Evolutionary conservation across 2,329 filamentous ascomycete genomes (phyloP), one percentile per base, ranked within the genome.

Genomic region (Incumbomyces delicatus): DNA sequence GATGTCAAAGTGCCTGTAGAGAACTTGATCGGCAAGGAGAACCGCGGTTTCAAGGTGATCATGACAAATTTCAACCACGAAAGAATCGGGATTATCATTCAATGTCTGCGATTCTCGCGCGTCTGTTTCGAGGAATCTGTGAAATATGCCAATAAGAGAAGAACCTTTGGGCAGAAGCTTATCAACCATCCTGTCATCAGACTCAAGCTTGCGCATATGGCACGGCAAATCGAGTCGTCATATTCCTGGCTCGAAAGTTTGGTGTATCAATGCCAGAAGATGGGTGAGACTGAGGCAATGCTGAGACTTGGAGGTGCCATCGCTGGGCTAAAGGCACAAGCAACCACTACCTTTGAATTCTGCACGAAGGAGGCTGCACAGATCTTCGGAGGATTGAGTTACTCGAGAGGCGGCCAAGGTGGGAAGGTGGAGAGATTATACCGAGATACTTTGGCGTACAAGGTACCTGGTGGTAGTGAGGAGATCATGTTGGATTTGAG

Each of bases 1-100:
- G 92, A 98, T 63, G 92, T 96, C 68, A 96, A 96, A 75, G 92
- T 98, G 0, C 92, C 92, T 1, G 92, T 96, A n/a, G 90, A 95
- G 77, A 96, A 98, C 73, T 68, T 98, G 59, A 82, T 98, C 50
- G 92, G 92, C 70, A 96, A 95, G 75, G 83, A 94, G 73, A 95
- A 98, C 76, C 84, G 94, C 66, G 92, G 92, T 33, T 98, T 98
- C 80, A 87, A 89, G 71, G 88, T 94, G 63, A 90, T 98, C 75
- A 96, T 96, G 90, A 95, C 87, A 65, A 95, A 95, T 77, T 95
- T 95, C 76, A 96, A 96, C 78, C 92, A 96, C 75, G 92, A 98
- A 73, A 87, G 92, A 53, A 89, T 98, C 58, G 92, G 92, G 53
- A 96, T 98, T 68, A 89, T 96, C 70, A 96, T 96, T 72, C 92